Evolutionary conservation across 2,329 filamentous ascomycete genomes (phyloP).

Genomic region (Xenosphaeropsis pyriputrescens): DNA sequence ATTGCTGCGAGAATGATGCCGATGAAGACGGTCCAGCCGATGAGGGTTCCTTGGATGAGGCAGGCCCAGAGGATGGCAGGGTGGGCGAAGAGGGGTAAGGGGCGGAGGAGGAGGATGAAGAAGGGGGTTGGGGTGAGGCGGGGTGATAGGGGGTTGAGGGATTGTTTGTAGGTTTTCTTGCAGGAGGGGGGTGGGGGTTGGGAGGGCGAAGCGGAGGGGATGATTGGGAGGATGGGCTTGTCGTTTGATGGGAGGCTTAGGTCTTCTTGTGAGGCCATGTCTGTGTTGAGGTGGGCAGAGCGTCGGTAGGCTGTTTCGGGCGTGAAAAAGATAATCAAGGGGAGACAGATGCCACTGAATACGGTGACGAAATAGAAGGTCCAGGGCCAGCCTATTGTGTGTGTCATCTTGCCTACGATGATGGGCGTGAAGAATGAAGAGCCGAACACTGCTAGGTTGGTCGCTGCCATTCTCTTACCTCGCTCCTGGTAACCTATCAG

Average conservation of each 20-base stretch:
- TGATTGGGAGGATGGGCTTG: background rate
- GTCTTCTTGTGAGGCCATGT: slow-evolving; percentile 28
- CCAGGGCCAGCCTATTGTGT: slow-evolving; percentile 68
- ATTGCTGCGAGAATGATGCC: slow-evolving; percentile 71
- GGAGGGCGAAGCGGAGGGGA: background rate
- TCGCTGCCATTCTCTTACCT: slow-evolving; percentile 76
- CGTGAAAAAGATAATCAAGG: slow-evolving; percentile 61
- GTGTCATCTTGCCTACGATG: slow-evolving; percentile 76
- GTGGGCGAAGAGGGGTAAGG: slow-evolving; percentile 71
- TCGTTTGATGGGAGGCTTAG: slow-evolving; percentile 1
- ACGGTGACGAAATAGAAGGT: slow-evolving; percentile 82
- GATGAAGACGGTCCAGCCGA: slow-evolving; percentile 93
- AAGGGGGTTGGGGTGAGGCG: slow-evolving; percentile 69
- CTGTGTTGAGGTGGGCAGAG: slow-evolving; percentile 52
- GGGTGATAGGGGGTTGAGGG: slow-evolving; percentile 61
- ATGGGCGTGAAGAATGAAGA: slow-evolving; percentile 71
- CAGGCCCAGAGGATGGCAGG: slow-evolving; percentile 70
- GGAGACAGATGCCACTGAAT: slow-evolving; percentile 57
- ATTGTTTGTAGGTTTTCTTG: slow-evolving; percentile 41
- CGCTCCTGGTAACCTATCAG: slow-evolving; percentile 34
- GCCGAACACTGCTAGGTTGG: slow-evolving; percentile 55
- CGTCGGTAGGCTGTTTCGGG: slow-evolving; percentile 74
- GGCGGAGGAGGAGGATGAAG: slow-evolving; percentile 48
- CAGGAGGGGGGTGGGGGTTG: slow-evolving; percentile 9
- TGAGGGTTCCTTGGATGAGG: slow-evolving; percentile 76